phyloP scores from a whole-genome alignment of 108 stramenopile species.

The Cyclotella cryptica region DNA sequence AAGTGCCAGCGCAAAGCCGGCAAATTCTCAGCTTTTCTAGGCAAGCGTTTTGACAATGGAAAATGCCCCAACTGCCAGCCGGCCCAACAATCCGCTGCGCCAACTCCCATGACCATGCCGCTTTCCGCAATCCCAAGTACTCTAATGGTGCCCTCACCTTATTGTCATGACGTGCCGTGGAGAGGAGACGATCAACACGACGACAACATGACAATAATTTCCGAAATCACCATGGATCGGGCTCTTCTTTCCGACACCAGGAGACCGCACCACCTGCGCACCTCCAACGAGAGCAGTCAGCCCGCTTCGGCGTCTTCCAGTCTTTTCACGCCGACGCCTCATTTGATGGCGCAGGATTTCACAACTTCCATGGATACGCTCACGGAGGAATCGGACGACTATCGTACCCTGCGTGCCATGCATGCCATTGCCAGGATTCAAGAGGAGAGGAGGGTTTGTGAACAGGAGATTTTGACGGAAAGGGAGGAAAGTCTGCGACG shows the following conservation, averaged over 20 bases:
- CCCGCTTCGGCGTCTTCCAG: background rate
- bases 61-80: constrained; percentile 1
- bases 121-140: constrained; percentile 1
- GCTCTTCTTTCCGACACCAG: background rate
- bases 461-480: no score
- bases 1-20: constrained; percentile 4
- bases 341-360: constrained; percentile 4
- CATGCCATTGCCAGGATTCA: background rate
- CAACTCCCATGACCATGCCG: background rate
- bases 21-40: background rate
- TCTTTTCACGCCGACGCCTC: background rate
- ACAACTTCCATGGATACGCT: constrained; percentile 2
- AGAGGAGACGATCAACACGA: constrained; percentile 8
- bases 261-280: background rate
- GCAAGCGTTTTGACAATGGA: background rate
- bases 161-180: constrained; percentile 8
- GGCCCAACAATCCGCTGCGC: background rate
- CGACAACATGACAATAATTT: constrained; percentile 28
- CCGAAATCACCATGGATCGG: constrained; percentile 37
- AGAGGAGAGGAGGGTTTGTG: background rate
- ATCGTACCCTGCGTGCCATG: background rate
- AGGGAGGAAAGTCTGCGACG: no score
- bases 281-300: background rate
- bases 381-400: background rate
- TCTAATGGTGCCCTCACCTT: background rate